phyloP scores from a whole-genome alignment of 108 stramenopile genomes.

The Pseudonitzschia delicatissima region DNA sequence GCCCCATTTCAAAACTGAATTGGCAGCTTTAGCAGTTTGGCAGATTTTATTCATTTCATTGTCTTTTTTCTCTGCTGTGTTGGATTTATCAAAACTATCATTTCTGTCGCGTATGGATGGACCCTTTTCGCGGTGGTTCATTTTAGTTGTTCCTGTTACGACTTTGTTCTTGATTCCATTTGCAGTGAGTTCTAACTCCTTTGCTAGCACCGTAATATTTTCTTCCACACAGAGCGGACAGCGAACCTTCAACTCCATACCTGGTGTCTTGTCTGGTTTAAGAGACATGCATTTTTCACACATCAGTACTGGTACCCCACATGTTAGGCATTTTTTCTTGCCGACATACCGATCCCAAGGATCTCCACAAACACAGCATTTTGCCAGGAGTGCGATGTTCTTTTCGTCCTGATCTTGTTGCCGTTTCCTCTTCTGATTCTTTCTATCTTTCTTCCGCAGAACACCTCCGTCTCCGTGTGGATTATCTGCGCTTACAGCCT shows the following conservation, averaged over 20 bases:
- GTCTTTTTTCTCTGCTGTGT: neutral
- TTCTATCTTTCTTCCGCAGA: conserved; percentile 40
- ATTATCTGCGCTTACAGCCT: conserved; percentile 75
- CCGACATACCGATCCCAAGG: conserved; percentile 92
- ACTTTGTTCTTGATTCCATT: conserved; percentile 65
- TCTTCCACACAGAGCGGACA: conserved; percentile 86
- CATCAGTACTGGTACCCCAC: conserved; percentile 89
- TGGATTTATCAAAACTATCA: neutral
- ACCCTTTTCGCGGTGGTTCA: neutral
- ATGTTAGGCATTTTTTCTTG: conserved; percentile 85
- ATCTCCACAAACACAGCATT: conserved; percentile 63
- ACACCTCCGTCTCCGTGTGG: conserved; percentile 83
- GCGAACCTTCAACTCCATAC: conserved; percentile 43
- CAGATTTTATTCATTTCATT: neutral
- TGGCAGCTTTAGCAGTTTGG: conserved; percentile 53
- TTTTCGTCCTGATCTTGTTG: conserved; percentile 12
- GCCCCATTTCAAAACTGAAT: conserved; percentile 90
- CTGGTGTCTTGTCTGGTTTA: conserved; percentile 33
- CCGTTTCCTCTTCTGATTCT: conserved; percentile 25
- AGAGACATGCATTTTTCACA: conserved; percentile 78
- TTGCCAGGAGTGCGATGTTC: conserved; percentile 24
- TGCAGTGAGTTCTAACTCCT: conserved; percentile 79
- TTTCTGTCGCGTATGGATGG: neutral
- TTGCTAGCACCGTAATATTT: conserved; percentile 71
- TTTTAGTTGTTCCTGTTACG: neutral